Evolutionary conservation across 371 early-diverging fungal species (phyloP), one percentile per base, ranked within the genome.

Genomic region (Rhizopus microsporus): DNA sequence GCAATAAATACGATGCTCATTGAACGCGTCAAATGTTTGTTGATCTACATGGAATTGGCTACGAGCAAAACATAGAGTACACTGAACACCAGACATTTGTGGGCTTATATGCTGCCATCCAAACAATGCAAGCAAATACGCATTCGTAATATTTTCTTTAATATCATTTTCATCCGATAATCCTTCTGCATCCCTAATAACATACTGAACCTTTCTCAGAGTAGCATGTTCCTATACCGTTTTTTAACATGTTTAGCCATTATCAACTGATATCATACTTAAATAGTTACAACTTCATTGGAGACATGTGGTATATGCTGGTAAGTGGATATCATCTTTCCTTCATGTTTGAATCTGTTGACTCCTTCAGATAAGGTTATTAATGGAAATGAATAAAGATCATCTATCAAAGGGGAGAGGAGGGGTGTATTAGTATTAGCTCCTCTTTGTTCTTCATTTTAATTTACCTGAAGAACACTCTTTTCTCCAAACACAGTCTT

Each of bases 101-200:
- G 8, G 13, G 44, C 44, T 17, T 29, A 56, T 38, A 29, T 17
- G 46, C n/a, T 44, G 32, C 64, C 64, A 63, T n/a, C 64, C 64
- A 59, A 31, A 59, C 5, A 59, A n/a, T 9, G 64, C 30, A 17
- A 63, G 48, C n/a, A 63, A 10, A 33, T 54, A 63, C 3, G 55
- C 59, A 30, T 52, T 37, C n/a, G 40, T 17, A 31, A 12, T 35
- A 9, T 15, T 58, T 1, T 33, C 12, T 2, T 53, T 32, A 33
- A 33, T 4, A 5, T 54, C 50, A 2, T 37, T 33, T 7, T 51
- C 7, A 10, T 16, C n/a, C 16, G 38, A 49, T 6, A 63, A 34
- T 3, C 33, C 54, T 43, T 54, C 54, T 32, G 43, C 40, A 15
- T 54, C 43, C 10, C 43, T 40, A 42, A 54, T 54, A 12, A 54